These are phyloP conservation scores for Dothistroma septosporum DNA, from an alignment of 2,329 filamentous ascomycete genomes.

Conservation along the genomic window DNA sequence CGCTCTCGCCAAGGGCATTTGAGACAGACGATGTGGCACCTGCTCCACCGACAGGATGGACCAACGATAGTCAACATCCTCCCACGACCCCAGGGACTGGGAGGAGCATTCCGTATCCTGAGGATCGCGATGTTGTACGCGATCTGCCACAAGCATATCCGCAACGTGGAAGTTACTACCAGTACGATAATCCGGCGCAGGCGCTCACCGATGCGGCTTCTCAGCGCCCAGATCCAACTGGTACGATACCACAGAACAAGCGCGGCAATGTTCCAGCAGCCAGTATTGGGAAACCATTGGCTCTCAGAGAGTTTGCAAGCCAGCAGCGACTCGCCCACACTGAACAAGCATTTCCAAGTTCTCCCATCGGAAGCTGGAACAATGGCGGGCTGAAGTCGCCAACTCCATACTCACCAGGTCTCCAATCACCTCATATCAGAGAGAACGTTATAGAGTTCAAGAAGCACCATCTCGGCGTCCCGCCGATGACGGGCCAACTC, in stretches of 20 bases:
- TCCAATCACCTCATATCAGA: too few relatives aligned
- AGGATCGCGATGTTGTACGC: slow-evolving; percentile 25
- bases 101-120: slow-evolving; percentile 16
- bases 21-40: slow-evolving; percentile 50
- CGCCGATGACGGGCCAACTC: neutral
- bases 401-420: too few relatives aligned
- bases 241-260: slow-evolving; percentile 6
- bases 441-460: slow-evolving; percentile 3
- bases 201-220: slow-evolving; percentile 17
- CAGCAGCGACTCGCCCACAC: neutral
- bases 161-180: slow-evolving; percentile 11
- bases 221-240: slow-evolving; percentile 13
- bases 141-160: slow-evolving; percentile 27
- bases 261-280: neutral
- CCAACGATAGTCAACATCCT: slow-evolving; percentile 28
- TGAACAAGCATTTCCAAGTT: neutral
- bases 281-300: too few relatives aligned
- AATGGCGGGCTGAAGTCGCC: slow-evolving; percentile 38
- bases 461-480: slow-evolving; percentile 17
- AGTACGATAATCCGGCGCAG: slow-evolving; percentile 19
- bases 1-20: slow-evolving; percentile 55
- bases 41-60: slow-evolving; percentile 42
- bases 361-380: too few relatives aligned
- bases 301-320: neutral
- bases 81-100: slow-evolving; percentile 33